phyloP scores from a whole-genome alignment of 2,329 filamentous ascomycete genomes.

The Diaporthe caulivora region DNA sequence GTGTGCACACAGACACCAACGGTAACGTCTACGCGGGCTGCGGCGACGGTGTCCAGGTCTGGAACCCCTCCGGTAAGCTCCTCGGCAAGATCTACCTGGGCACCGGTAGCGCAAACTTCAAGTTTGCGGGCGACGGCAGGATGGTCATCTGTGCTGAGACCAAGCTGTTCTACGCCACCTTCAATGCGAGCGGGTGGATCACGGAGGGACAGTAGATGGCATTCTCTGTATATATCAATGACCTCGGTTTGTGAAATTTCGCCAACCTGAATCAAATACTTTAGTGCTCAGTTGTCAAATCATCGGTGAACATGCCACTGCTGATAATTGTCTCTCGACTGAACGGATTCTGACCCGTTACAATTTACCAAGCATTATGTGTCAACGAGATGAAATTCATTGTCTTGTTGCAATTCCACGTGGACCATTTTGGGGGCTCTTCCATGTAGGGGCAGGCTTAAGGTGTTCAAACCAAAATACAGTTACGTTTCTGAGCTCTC shows the following conservation, averaged over 20 bases:
- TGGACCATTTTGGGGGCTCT: no score
- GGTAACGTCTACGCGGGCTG: conserved; percentile 68
- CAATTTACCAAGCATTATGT: not conserved
- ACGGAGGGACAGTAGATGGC: conserved; percentile 20
- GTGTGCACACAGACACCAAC: conserved; percentile 66
- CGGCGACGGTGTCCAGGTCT: conserved; percentile 65
- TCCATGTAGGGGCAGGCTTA: no score
- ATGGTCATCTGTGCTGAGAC: conserved; percentile 58
- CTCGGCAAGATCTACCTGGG: conserved; percentile 70
- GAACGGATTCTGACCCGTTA: not conserved
- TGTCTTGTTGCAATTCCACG: not conserved
- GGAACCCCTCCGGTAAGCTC: conserved; percentile 60
- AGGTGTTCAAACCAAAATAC: no score
- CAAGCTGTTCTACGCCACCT: conserved; percentile 54
- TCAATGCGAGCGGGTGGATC: conserved; percentile 41
- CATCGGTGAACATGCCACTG: not conserved
- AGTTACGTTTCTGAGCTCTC: no score
- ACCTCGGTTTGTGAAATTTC: not conserved
- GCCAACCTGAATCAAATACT: not conserved
- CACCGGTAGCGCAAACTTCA: conserved; percentile 60
- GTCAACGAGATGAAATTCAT: not conserved
- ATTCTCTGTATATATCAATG: not conserved
- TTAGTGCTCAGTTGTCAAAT: not conserved
- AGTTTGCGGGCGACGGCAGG: conserved; percentile 57
- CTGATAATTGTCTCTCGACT: not conserved